phyloP scores from a whole-genome alignment of 2,329 filamentous ascomycete genomes.

The Parascedosporium putredinis region DNA sequence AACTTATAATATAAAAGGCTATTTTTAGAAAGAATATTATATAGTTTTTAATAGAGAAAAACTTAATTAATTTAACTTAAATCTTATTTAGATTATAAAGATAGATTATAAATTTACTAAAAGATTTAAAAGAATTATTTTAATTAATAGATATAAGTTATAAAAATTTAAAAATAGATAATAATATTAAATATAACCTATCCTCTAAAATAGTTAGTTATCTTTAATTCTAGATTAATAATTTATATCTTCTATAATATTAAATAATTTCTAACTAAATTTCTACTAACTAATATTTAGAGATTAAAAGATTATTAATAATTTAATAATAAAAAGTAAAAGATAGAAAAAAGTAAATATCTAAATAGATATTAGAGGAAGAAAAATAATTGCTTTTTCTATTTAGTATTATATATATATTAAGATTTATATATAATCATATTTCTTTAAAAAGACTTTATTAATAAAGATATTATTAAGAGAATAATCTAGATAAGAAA shows the following conservation, averaged over 20 bases:
- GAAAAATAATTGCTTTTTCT: conserved; percentile 4
- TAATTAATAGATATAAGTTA: too few relatives aligned
- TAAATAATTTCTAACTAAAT: not conserved
- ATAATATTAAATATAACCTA: too few relatives aligned
- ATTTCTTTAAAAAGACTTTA: conserved; percentile 5
- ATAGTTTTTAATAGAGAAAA: not conserved
- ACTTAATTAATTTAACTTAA: conserved; percentile 1
- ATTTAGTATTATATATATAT: conserved; percentile 4
- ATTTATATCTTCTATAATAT: too few relatives aligned
- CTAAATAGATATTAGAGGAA: conserved; percentile 4
- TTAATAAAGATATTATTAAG: conserved; percentile 1
- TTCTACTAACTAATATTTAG: too few relatives aligned
- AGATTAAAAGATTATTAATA: not conserved
- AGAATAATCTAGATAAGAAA: not conserved
- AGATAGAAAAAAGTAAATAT: not conserved
- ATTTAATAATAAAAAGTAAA: not conserved
- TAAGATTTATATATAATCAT: not conserved
- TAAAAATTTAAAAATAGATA: conserved; percentile 1
- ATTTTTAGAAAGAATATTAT: not conserved
- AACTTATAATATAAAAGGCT: not conserved
- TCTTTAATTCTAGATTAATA: too few relatives aligned
- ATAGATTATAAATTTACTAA: not conserved
- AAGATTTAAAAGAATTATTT: not conserved
- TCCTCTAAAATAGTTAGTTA: too few relatives aligned
- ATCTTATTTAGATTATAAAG: too few relatives aligned